Evolutionary conservation across 2,329 filamentous ascomycete genomes (phyloP), one percentile per base, ranked within the genome.

Genomic region (Colletotrichum karsti): DNA sequence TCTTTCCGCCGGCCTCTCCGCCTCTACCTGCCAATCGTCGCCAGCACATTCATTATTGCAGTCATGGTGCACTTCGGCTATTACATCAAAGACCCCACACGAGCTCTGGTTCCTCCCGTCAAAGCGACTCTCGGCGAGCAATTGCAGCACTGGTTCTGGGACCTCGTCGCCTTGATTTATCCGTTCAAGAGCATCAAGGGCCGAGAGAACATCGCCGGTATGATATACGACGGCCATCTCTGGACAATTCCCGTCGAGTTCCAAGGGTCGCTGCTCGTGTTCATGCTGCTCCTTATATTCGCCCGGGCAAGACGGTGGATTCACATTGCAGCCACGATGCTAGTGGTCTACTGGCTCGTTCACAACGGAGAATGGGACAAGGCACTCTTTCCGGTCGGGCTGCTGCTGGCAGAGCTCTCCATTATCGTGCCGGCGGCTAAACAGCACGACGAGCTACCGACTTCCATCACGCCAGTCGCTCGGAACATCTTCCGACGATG

Each of bases 201-300:
- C 39, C 56, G 50, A 3, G 56, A 61, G 9, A 48, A 71, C 69
- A 48, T 20, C 15, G 37, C 22, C n/a, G 48, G 57, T 2, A 66
- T 59, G 56, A 79, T 75, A 30, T 88, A 89, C 72, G 86, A 90
- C 71, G 81, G 86, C 20, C 88, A 90, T 69, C 76, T 90, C 18
- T 90, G 88, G 88, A 90, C 88, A 3, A 89, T 90, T 37, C 88
- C 88, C 5, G 82, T 89, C 54, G 88, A 90, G 74, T 88, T 87
- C 72, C 80, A 84, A 63, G 86, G 84, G 74, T 88, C 86, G 3
- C 81, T 90, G 71, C 80, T 87, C 58, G 81, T 90, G 10, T 90
- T 90, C 75, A 76, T 89, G 6, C 79, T 82, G 20, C 74, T 89
- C n/a, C 64, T 88, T 5, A 87, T 81, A 20, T 82, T 84, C 7